Evolutionary conservation across 2,329 filamentous ascomycete genomes (phyloP), one percentile per base, ranked within the genome.

Genomic region (Colletotrichum tofieldiae): DNA sequence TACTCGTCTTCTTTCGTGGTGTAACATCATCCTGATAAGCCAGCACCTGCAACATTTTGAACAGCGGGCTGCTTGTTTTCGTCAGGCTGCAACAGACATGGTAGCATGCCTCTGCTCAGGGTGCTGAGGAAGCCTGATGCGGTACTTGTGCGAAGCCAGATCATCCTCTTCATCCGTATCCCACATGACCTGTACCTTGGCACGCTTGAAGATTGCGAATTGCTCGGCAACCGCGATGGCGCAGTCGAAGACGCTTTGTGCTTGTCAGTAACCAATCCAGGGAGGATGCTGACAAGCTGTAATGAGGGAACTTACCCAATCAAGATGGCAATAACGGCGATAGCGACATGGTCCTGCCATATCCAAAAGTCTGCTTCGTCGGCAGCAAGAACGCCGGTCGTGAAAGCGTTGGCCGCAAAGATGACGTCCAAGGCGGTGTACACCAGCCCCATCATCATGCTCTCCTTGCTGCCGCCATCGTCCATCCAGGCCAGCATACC

Each of bases 121-220:
- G 14, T 35, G 58, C 55, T 71, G 54, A 6, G 71, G 71, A 39
- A 73, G 35, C 2, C 51, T 67, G 16, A 73, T 71, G n/a, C 71
- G 67, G 56, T 73, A 73, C 49, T 71, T 73, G 45, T 58, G 65
- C 26, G 64, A 71, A 4, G 45, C 69, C 14, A 65, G 14, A 7
- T 61, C 71, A 2, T 65, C 67, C 29, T 66, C 67, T n/a, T 66
- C 67, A 1, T 73, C 67, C 7, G 65, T 51, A 14, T 71, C 67
- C 29, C 58, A 55, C 8, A 51, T 29, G 47, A 71, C 37, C 11
- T 51, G 67, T 20, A 73, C 55, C 49, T 49, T 73, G 60, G 67
- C 67, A 23, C 56, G 39, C 71, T 49, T 71, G 32, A 73, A 26
- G 14, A 73, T 54, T 26, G 47, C 5, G 35, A 73, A 56, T n/a